Evolutionary conservation across 2,329 filamentous ascomycete species (phyloP).

Genomic region (Apiospora koreana): DNA sequence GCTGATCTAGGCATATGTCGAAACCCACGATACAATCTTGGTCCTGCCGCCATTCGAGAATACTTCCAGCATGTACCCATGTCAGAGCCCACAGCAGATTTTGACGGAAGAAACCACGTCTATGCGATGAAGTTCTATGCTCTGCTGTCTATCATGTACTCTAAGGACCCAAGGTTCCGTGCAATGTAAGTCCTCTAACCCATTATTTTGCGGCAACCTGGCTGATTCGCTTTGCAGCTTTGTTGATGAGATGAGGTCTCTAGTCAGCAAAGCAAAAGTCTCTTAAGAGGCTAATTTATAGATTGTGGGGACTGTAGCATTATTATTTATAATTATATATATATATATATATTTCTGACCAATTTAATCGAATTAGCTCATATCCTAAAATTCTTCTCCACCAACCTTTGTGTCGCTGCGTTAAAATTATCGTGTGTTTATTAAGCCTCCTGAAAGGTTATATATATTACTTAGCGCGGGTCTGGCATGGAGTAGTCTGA

Average conservation of each 20-base stretch:
- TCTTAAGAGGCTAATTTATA: background rate
- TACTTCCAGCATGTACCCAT: constrained; percentile 27
- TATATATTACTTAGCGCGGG: background rate
- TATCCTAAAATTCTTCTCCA: too few species aligned
- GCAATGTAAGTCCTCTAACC: constrained; percentile 8
- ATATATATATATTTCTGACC: too few species aligned
- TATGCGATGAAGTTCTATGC: constrained; percentile 28
- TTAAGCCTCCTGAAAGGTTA: background rate
- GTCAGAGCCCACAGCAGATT: constrained; percentile 30
- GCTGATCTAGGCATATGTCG: constrained; percentile 28
- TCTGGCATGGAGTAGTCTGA: too few species aligned
- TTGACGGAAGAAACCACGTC: constrained; percentile 28
- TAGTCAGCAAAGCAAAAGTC: background rate
- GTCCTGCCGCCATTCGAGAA: constrained; percentile 24
- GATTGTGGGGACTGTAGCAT: too few species aligned
- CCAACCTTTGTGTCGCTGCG: too few species aligned
- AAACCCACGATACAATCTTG: constrained; percentile 26
- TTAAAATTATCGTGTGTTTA: too few species aligned
- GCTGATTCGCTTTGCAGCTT: background rate
- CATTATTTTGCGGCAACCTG: too few species aligned
- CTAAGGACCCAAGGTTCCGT: constrained; percentile 13
- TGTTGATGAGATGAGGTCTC: background rate
- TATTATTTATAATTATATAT: too few species aligned
- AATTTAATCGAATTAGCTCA: too few species aligned
- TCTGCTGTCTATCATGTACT: constrained; percentile 25